Conservation (phyloP, 2,329 filamentous ascomycete genomes). For the Cytospora mali region DNA sequence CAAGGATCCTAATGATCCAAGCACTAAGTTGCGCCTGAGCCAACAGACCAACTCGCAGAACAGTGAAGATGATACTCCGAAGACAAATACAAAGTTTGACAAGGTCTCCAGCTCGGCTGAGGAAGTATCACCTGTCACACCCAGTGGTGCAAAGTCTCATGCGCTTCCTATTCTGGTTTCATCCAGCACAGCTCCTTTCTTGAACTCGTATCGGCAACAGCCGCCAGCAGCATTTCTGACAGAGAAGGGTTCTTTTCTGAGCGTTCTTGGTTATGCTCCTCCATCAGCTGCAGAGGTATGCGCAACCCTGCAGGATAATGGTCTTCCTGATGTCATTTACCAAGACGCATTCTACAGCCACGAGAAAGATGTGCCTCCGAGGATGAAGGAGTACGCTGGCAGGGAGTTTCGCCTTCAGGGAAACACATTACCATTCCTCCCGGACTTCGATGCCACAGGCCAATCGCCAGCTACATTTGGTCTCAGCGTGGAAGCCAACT, state of each 20-base stretch:
- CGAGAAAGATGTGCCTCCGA: constrained; percentile 78
- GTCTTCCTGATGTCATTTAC: constrained; percentile 72
- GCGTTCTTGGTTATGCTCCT: constrained; percentile 37
- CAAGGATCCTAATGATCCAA: constrained; percentile 71
- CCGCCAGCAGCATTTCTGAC: not conserved
- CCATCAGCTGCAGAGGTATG: constrained; percentile 48
- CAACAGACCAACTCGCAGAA: constrained; percentile 63
- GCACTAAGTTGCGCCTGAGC: constrained; percentile 65
- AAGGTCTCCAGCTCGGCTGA: constrained; percentile 20
- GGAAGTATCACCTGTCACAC: constrained; percentile 12
- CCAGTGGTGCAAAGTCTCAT: constrained; percentile 1
- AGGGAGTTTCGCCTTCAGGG: constrained; percentile 80
- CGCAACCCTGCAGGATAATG: constrained; percentile 58
- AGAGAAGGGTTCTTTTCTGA: constrained; percentile 31
- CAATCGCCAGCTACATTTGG: constrained; percentile 59
- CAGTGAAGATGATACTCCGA: constrained; percentile 40
- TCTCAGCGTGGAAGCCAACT: constrained; percentile 47
- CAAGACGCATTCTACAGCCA: constrained; percentile 85
- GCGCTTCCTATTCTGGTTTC: not conserved
- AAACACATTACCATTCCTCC: constrained; percentile 75
- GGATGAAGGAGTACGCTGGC: constrained; percentile 81
- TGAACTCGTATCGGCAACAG: not conserved
- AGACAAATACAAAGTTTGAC: constrained; percentile 43
- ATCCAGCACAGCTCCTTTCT: not conserved
- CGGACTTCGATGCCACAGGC: constrained; percentile 71